A percentile compares a stretch with the other conserved stretches of the same genome.
These are phyloP conservation scores for Fraxinus platypoda DNA, from an alignment of 305 asterid species.

Conservation along the genomic window DNA sequence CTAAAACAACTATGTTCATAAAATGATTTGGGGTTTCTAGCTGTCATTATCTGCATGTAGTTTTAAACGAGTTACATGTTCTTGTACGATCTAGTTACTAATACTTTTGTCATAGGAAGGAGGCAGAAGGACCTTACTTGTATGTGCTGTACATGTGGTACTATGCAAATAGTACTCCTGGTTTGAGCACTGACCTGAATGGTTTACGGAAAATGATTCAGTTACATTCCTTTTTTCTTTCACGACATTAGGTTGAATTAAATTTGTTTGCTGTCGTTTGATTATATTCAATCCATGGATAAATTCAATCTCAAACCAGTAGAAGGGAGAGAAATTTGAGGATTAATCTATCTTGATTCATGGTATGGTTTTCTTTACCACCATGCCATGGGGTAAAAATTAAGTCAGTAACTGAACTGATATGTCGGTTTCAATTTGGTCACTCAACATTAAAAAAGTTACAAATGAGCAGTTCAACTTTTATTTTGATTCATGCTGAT, in stretches of 20 bases:
- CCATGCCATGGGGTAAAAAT: not conserved
- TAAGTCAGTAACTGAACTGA: not conserved
- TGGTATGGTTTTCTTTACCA: not conserved
- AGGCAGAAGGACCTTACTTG: slow-evolving; percentile 21
- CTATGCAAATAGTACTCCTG: slow-evolving; percentile 27
- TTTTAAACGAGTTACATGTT: slow-evolving; percentile 13
- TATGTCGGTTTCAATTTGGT: not conserved
- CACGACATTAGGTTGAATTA: not conserved
- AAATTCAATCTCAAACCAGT: not conserved
- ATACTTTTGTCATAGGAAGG: slow-evolving; percentile 22
- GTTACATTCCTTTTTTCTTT: slow-evolving; percentile 1
- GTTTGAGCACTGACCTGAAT: slow-evolving; percentile 18
- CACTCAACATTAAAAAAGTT: not conserved
- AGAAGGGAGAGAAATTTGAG: not conserved
- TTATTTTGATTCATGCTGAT: not conserved
- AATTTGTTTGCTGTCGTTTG: not conserved
- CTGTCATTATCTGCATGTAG: slow-evolving; percentile 22
- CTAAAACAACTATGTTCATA: not conserved
- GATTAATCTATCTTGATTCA: not conserved
- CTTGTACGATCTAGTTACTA: slow-evolving; percentile 16
- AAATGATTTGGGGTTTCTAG: not conserved
- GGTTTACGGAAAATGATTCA: not conserved
- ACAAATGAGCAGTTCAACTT: not conserved
- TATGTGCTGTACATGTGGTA: slow-evolving; percentile 34
- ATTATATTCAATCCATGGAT: not conserved